These are phyloP conservation scores for Sphaerulina vaccinii DNA, from an alignment of 2,329 filamentous ascomycete species.

Conservation along the genomic window DNA sequence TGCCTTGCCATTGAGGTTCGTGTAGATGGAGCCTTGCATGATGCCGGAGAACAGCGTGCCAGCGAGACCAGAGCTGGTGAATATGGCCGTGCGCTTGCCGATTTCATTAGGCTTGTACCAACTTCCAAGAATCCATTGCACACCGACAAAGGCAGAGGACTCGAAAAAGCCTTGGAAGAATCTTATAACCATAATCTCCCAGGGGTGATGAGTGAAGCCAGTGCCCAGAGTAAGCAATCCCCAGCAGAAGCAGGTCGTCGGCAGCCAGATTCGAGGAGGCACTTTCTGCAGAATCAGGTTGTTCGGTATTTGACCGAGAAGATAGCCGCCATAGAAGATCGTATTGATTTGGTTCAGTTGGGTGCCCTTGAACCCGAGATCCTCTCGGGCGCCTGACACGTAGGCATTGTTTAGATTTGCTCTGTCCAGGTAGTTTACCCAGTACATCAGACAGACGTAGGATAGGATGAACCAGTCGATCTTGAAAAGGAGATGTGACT, in stretches of 20 bases:
- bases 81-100: slow-evolving; percentile 61
- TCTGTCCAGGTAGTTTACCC: slow-evolving; percentile 45
- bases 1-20: slow-evolving; percentile 46
- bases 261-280: slow-evolving; percentile 57
- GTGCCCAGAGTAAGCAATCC: slow-evolving; percentile 56
- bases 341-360: slow-evolving; percentile 48
- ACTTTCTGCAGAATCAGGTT: slow-evolving; percentile 64
- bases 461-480: slow-evolving; percentile 37
- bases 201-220: slow-evolving; percentile 52
- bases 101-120: slow-evolving; percentile 40
- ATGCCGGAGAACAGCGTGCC: slow-evolving; percentile 64
- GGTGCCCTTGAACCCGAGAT: slow-evolving; percentile 50
- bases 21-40: slow-evolving; percentile 56
- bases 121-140: slow-evolving; percentile 30
- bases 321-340: slow-evolving; percentile 40
- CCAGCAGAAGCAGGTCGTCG: slow-evolving; percentile 55
- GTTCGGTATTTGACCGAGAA: slow-evolving; percentile 60
- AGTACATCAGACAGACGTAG: slow-evolving; percentile 44
- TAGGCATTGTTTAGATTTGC: slow-evolving; percentile 57
- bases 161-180: slow-evolving; percentile 44
- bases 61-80: slow-evolving; percentile 59
- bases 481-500: slow-evolving; percentile 30
- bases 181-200: slow-evolving; percentile 60
- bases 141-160: slow-evolving; percentile 32
- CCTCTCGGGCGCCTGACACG: slow-evolving; percentile 55